phyloP scores from a whole-genome alignment of 2,329 filamentous ascomycete species.

The Exophiala lecanii-corni region DNA sequence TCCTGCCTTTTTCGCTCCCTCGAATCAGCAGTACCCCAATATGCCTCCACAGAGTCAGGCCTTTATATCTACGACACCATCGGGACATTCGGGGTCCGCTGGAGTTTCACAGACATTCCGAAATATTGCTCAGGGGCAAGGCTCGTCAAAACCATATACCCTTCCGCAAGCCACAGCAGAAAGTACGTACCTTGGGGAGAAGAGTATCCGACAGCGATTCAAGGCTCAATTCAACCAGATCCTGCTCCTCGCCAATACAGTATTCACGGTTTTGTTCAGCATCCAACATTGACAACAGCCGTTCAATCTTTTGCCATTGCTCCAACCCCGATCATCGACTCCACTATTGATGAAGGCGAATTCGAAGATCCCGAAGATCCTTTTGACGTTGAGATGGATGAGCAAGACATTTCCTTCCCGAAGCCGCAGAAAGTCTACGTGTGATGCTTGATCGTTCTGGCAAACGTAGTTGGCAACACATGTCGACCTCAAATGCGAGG shows the following conservation, averaged over 20 bases:
- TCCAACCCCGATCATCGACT: not conserved
- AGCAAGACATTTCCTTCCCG: conserved; percentile 31
- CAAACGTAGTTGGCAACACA: conserved; percentile 6
- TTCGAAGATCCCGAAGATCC: conserved; percentile 57
- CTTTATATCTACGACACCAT: too few relatives aligned
- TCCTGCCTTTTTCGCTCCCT: not conserved
- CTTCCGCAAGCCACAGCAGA: too few relatives aligned
- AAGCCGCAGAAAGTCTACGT: conserved; percentile 26
- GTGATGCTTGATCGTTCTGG: conserved; percentile 29
- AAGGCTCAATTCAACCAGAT: conserved; percentile 8
- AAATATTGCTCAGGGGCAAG: too few relatives aligned
- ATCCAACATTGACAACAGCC: not conserved
- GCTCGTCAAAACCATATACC: too few relatives aligned
- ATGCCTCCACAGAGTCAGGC: too few relatives aligned
- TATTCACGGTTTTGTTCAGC: conserved; percentile 10
- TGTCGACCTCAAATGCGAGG: conserved; percentile 2
- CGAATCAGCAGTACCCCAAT: not conserved
- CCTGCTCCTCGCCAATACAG: conserved; percentile 9
- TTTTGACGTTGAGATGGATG: conserved; percentile 55
- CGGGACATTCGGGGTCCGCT: too few relatives aligned
- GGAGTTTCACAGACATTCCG: too few relatives aligned
- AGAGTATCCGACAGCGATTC: too few relatives aligned
- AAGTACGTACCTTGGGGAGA: too few relatives aligned
- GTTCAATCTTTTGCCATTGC: conserved; percentile 4
- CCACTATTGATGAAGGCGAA: conserved; percentile 32